Conservation (phyloP, 2,329 filamentous ascomycete genomes). For the Huntiella savannae region DNA sequence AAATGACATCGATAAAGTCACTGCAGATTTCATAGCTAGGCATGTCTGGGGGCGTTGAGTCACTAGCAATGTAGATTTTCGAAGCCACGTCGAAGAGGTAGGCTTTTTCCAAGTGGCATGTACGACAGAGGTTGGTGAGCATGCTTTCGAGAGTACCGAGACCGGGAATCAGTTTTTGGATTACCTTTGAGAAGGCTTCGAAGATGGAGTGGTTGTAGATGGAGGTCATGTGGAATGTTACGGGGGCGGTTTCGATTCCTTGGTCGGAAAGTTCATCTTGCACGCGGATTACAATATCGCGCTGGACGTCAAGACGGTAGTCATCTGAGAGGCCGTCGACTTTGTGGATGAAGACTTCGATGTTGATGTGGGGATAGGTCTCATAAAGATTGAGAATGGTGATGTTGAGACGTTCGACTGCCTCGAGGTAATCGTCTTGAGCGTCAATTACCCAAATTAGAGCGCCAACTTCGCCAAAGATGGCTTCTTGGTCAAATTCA, state of each 20-base stretch:
- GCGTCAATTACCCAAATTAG: conserved; percentile 98
- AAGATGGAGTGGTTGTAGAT: conserved; percentile 99
- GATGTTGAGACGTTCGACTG: conserved; percentile 66
- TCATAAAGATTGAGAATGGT: conserved; percentile 72
- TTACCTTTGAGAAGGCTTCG: conserved; percentile 94
- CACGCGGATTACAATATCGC: conserved; percentile 89
- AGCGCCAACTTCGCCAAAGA: conserved; percentile 86
- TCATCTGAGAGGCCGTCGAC: conserved; percentile 95
- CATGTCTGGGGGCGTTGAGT: conserved; percentile 83
- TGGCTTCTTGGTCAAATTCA: conserved; percentile 75
- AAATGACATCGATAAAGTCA: conserved; percentile 96
- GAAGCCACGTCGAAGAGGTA: conserved; percentile 95
- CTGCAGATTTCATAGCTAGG: conserved; percentile 95
- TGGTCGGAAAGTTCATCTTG: conserved; percentile 89
- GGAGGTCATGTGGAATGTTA: conserved; percentile 88
- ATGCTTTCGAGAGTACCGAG: conserved; percentile 83
- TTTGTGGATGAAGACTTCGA: conserved; percentile 98
- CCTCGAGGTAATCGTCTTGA: conserved; percentile 92
- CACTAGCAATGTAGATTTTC: conserved; percentile 97
- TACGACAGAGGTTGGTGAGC: conserved; percentile 82
- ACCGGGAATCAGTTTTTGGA: conserved; percentile 90
- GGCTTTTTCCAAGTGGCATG: conserved; percentile 90
- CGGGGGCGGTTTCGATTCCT: conserved; percentile 80
- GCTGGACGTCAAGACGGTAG: conserved; percentile 87
- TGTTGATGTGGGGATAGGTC: conserved; percentile 82